Evolutionary conservation across 306 rosid genomes (phyloP).

Genomic region (Albizia julibrissin): DNA sequence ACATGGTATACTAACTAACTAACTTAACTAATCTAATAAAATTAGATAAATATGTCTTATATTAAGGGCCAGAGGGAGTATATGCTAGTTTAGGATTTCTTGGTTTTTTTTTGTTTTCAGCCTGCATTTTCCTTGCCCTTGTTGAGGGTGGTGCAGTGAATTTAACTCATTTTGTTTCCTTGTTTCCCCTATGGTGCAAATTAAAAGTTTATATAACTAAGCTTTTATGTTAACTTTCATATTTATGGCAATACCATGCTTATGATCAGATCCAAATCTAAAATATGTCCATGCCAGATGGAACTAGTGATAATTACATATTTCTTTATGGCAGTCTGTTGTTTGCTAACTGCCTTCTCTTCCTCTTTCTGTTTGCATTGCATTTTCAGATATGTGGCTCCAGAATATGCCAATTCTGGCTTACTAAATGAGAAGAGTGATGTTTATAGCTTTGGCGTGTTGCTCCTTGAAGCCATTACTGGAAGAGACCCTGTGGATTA

Average conservation of each 20-base stretch:
- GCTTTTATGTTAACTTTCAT: background rate
- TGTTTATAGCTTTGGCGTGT: constrained; percentile 82
- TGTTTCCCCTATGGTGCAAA: constrained; percentile 1
- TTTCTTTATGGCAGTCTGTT: background rate
- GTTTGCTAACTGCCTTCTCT: constrained; percentile 18
- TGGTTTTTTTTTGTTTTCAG: background rate
- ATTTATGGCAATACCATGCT: background rate
- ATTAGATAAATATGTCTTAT: no score
- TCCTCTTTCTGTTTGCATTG: constrained; percentile 25
- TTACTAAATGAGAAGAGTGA: constrained; percentile 90
- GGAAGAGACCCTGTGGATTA: constrained; percentile 98
- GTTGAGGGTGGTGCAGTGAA: background rate
- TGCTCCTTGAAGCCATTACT: constrained; percentile 79
- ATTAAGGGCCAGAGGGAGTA: no score
- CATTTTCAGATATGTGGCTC: constrained; percentile 83
- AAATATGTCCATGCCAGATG: background rate
- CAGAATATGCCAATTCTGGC: constrained; percentile 95
- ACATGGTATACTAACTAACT: no score
- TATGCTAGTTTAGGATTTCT: constrained; percentile 20
- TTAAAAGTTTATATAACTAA: background rate
- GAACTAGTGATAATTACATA: background rate
- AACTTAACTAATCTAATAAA: no score
- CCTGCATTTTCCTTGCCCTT: background rate
- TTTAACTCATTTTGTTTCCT: background rate
- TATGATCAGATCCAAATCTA: background rate